Evolutionary conservation across 352 stramenopile species (phyloP), one percentile per base, ranked within the genome.

Genomic region (Phytophthora uliginosa): DNA sequence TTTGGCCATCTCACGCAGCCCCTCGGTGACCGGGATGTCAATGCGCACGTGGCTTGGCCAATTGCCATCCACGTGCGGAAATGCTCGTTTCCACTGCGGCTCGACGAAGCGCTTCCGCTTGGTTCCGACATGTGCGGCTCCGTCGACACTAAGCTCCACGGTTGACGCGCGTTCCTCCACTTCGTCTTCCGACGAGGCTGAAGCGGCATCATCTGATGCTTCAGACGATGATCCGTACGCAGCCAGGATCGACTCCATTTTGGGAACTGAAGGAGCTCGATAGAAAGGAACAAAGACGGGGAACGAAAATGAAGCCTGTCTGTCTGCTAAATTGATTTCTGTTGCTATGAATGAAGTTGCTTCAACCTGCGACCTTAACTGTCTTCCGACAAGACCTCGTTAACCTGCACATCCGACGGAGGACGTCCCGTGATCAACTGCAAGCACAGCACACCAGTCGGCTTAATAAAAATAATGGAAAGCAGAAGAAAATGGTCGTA

Each of bases 31-130:
- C 47, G 59, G 28, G n/a, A 95, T 74, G 22, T 75, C 50, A 38
- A 94, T 80, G 40, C 78, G 76, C 40, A 96, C 78, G 33, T 96
- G 86, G 56, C 87, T 94, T 52, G 89, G 88, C 89, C 89, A 96
- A 59, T 96, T 93, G 58, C 88, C 89, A 51, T 91, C 85, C 10
- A 95, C 86, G 56, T 95, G 88, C 28, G 83, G 75, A 58, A 96
- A 95, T 22, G 75, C 69, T 65, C 89, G 83, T 53, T 73, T 86
- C 87, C 86, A 94, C 47, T 75, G 70, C 28, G 57, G 59, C 8
- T 77, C 63, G n/a, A 60, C n/a, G 7, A 28, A 45, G 31, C 84
- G 85, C 58, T 84, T 85, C 24, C 83, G 78, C 62, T 93, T 94
- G 40, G n/a, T 45, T 7, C 67, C 74, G 7, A 74, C 52, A 3